Evolutionary conservation across 75 land plant species (phyloP).

Genomic region (Chamaecyparis obtusa): DNA sequence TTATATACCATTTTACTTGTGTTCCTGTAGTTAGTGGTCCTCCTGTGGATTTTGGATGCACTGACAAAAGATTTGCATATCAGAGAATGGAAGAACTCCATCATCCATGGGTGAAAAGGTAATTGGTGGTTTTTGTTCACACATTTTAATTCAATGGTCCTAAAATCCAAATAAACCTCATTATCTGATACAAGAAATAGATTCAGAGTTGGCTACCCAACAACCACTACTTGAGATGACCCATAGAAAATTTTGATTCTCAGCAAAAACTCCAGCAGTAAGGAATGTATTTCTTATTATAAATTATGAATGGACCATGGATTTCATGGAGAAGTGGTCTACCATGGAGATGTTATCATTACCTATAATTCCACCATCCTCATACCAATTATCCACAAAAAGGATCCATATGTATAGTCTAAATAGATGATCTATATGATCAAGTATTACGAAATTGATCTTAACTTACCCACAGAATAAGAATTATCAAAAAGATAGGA

Average conservation of each 20-base stretch:
- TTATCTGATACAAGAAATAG: constrained; percentile 66
- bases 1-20: constrained; percentile 61
- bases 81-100: constrained; percentile 69
- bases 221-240: constrained; percentile 70
- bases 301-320: too few relatives aligned
- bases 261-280: too few relatives aligned
- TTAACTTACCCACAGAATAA: too few relatives aligned
- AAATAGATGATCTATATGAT: too few relatives aligned
- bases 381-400: too few relatives aligned
- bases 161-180: constrained; percentile 49
- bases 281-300: too few relatives aligned
- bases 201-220: constrained; percentile 33
- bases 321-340: too few relatives aligned
- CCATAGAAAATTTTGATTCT: constrained; percentile 78
- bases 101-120: constrained; percentile 75
- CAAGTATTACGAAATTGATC: too few relatives aligned
- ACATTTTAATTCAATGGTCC: constrained; percentile 94
- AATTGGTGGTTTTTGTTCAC: constrained; percentile 77
- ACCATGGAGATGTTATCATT: too few relatives aligned
- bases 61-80: constrained; percentile 81
- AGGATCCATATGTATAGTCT: too few relatives aligned
- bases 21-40: constrained; percentile 86
- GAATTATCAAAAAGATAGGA: too few relatives aligned
- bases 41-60: constrained; percentile 67
- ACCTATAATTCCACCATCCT: too few relatives aligned